Conservation (phyloP, 176 grass and related monocot species). For the Miscanthus lutarioriparius region DNA sequence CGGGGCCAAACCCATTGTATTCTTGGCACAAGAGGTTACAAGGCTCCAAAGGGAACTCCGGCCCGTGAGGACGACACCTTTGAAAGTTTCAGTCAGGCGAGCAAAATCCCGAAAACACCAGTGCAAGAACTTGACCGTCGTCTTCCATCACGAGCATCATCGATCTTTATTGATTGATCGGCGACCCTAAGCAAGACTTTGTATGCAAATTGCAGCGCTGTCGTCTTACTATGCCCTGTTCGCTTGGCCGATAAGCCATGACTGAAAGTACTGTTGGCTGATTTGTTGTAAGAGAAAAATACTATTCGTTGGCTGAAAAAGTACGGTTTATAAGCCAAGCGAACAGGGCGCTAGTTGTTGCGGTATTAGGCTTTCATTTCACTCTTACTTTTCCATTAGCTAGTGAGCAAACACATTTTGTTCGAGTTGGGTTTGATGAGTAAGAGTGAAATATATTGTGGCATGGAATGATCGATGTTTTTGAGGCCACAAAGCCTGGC, state of each 20-base stretch:
- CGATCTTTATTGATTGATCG: neutral
- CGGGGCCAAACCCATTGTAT: neutral
- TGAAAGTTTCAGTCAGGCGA: conserved; percentile 14
- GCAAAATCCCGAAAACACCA: neutral
- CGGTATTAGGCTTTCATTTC: neutral
- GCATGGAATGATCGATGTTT: neutral
- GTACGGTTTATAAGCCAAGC: too few relatives aligned
- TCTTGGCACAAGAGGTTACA: neutral
- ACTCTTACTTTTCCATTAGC: neutral
- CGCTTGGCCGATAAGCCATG: too few relatives aligned
- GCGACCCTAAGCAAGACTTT: neutral
- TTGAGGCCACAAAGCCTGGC: neutral
- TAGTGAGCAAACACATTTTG: neutral
- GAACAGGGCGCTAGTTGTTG: neutral
- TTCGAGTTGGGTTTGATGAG: neutral
- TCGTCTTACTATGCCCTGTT: neutral
- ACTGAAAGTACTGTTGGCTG: too few relatives aligned
- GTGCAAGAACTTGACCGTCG: conserved; percentile 15
- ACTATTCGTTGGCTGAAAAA: too few relatives aligned
- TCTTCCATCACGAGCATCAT: neutral
- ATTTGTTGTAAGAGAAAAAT: too few relatives aligned
- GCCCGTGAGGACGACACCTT: conserved; percentile 16
- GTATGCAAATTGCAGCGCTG: neutral
- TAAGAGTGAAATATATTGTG: neutral
- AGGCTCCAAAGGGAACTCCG: neutral